Conservation (phyloP, 441 rosid species). For the Mallotus repandus region DNA sequence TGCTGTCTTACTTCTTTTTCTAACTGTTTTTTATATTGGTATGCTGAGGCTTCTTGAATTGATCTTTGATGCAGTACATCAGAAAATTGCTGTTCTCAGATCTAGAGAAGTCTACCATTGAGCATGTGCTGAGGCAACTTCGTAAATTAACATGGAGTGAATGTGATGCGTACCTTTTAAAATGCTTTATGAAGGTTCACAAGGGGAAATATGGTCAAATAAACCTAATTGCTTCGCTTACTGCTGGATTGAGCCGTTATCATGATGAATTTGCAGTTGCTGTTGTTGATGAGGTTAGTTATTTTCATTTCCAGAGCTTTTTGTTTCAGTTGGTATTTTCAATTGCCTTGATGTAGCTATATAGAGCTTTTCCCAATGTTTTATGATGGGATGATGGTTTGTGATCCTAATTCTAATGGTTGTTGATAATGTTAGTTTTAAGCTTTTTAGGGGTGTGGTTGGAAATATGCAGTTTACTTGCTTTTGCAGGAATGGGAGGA, state of each 20-base stretch:
- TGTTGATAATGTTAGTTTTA: slow-evolving; percentile 1
- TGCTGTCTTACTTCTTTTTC: slow-evolving; percentile 13
- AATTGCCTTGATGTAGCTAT: not conserved
- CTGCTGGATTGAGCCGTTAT: slow-evolving; percentile 96
- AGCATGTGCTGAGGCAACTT: slow-evolving; percentile 95
- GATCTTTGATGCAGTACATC: slow-evolving; percentile 69
- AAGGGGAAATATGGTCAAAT: slow-evolving; percentile 97
- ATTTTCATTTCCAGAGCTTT: slow-evolving; percentile 9
- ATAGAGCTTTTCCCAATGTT: not conserved
- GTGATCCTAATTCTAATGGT: not conserved
- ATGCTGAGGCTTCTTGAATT: slow-evolving; percentile 11
- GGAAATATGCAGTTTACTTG: not conserved
- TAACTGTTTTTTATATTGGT: slow-evolving; percentile 10
- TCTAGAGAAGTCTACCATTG: slow-evolving; percentile 91
- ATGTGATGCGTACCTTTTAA: slow-evolving; percentile 88
- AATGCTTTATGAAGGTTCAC: slow-evolving; percentile 99
- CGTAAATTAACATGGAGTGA: slow-evolving; percentile 98
- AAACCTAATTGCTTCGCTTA: slow-evolving; percentile 95
- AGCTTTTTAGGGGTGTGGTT: not conserved
- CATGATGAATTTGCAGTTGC: slow-evolving; percentile 99
- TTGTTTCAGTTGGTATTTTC: not conserved
- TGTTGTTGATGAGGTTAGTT: slow-evolving; percentile 96
- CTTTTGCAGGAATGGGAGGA: too few species aligned
- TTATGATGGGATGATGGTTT: not conserved
- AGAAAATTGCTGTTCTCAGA: slow-evolving; percentile 92